Evolutionary conservation across 352 stramenopile species (phyloP), one percentile per base, ranked within the genome.

Genomic region (Globisporangium nodosum): DNA sequence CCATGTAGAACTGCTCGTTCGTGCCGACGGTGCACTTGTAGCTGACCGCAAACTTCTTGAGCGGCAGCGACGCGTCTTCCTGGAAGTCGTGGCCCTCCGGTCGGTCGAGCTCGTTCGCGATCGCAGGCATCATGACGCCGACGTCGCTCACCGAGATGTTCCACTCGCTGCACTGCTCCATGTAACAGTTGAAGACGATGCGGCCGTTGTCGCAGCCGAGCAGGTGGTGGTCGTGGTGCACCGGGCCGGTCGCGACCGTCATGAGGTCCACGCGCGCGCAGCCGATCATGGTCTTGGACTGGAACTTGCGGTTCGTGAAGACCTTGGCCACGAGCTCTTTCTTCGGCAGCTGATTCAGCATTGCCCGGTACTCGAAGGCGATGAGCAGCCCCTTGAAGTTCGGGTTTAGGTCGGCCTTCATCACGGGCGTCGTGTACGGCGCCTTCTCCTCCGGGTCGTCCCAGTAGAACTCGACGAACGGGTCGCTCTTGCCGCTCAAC

Each of bases 181-280:
- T 96, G 71, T 96, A 96, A 67, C 84, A 93, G 52, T 96, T 96
- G 67, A 96, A 96, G 49, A 96, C 86, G 30, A 96, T 81, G 30
- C 86, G 78, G 40, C 86, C 86, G 58, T 96, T 96, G 31, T 92
- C 82, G 52, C 86, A 96, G 7, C 86, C 86, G 37, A 86, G 71
- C 35, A 96, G 68, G 45, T 96, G 84, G 60, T 96, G 86, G 40
- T 96, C 86, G 57, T 96, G 86, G 59, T 96, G 86, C 46, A 96
- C 86, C 0, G 86, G 86, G 6, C 86, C 86, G 6, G 83, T 96
- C 3, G 86, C 84, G 52, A 96, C 74, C 20, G 78, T 91, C 75
- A 81, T 87, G 2, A 96, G 54, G 52, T 96, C 85, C 13, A 96
- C 85, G 20, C 81, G 78, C 0, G 86, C 81, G 31, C 74, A 72